These are phyloP conservation scores for Nicotiana benthamiana DNA, from an alignment of 257 asterid genomes.

Conservation along the genomic window DNA sequence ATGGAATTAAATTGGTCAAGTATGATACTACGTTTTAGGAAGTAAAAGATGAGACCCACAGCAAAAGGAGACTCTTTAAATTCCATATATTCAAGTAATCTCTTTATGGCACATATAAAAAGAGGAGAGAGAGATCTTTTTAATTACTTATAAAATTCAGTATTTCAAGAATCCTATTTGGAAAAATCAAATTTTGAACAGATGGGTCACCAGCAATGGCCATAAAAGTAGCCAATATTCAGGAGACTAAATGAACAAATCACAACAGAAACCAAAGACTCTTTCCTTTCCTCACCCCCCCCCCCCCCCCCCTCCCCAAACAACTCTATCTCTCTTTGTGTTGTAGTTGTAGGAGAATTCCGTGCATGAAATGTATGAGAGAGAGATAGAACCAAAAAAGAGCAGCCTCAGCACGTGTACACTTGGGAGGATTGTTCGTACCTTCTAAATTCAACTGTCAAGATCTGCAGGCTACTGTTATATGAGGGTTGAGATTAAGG, in stretches of 20 bases:
- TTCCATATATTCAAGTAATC: slow-evolving; percentile 3
- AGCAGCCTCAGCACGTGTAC: slow-evolving; percentile 10
- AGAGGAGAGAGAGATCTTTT: not conserved
- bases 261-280: slow-evolving; percentile 14
- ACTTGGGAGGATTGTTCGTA: not conserved
- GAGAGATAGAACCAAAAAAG: not conserved
- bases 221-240: slow-evolving; percentile 5
- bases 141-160: not conserved
- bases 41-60: slow-evolving; percentile 3
- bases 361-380: slow-evolving; percentile 15
- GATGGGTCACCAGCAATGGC: not conserved
- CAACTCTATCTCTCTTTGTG: not conserved
- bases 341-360: slow-evolving; percentile 18
- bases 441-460: slow-evolving; percentile 8
- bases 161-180: not conserved
- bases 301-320: not conserved
- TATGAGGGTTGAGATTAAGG: not conserved
- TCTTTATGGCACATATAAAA: not conserved
- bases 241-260: not conserved
- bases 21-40: not conserved
- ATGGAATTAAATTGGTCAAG: not conserved
- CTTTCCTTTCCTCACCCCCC: not conserved
- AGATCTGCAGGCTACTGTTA: slow-evolving; percentile 1
- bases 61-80: not conserved
- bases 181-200: not conserved